A percentile compares a stretch with the other conserved stretches of the same genome.
Evolutionary conservation across 2,329 filamentous ascomycete species (phyloP).

Genomic region (Diaporthe caulivora): DNA sequence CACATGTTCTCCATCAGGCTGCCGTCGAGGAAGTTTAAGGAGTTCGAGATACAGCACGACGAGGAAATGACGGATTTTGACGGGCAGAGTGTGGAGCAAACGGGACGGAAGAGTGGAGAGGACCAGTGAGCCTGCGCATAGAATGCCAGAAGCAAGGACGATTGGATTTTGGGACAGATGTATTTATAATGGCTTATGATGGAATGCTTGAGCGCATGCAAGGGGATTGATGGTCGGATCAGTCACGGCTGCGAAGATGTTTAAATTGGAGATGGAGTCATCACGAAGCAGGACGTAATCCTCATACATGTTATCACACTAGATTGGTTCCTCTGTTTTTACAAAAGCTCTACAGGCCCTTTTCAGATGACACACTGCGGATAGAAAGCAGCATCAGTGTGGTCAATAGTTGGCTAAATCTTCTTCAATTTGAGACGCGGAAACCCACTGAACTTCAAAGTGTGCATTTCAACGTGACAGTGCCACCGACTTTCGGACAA

Average conservation of each 20-base stretch:
- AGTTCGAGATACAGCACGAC: neutral
- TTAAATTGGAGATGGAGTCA: neutral
- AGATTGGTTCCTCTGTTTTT: neutral
- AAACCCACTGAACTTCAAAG: neutral
- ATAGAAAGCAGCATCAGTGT: neutral
- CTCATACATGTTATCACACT: neutral
- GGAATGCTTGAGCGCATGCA: too few relatives aligned
- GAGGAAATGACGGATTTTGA: neutral
- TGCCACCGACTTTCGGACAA: neutral
- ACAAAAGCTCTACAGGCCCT: too few relatives aligned
- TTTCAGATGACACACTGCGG: neutral
- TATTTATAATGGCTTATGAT: neutral
- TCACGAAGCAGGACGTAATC: neutral
- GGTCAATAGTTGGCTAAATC: too few relatives aligned
- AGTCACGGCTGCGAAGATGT: neutral
- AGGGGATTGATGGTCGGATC: too few relatives aligned
- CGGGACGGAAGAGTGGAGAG: neutral
- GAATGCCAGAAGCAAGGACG: neutral
- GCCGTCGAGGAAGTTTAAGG: constrained; percentile 33
- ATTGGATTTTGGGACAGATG: neutral
- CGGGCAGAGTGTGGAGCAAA: neutral
- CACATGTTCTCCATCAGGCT: constrained; percentile 23
- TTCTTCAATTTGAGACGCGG: neutral
- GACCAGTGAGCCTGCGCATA: neutral
- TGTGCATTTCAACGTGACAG: neutral